Base-by-base conservation (phyloP, 495 filamentous ascomycete species). In the Xylaria curta region DNA sequence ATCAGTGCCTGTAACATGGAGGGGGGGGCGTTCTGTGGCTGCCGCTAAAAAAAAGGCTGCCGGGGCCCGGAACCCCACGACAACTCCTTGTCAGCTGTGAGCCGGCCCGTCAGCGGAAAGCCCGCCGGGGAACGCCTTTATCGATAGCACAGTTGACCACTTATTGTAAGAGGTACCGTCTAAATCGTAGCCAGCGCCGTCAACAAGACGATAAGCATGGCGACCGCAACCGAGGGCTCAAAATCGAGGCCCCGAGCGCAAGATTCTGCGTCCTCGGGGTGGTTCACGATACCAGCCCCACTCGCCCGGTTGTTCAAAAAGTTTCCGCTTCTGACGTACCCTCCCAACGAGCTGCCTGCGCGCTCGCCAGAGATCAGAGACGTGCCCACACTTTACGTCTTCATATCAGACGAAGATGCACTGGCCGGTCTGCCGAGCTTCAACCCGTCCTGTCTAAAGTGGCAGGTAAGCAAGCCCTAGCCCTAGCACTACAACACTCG, bases 401-500 rank as follows among this genome's bases (percentile, higher is more conserved):
- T 97, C 81, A 87, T 87, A 62, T 89, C 89, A 15, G 86, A 89
- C 1, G 81, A 85, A 33, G 92, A 90, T 71, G 94, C 91, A 26
- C 77, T 80, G 33, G 74, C 76, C 42, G 91, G 90, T 15, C 80
- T 84, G 31, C 93, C 94, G 26, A 95, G 92, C 62, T 97, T 93
- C 83, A 98, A 98, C 82, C 96, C 96, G 4, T 89, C 88, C 74
- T 99, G 96, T 85, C 85, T 99, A 73, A 97, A 95, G 82, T 98
- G 94, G 94, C 96, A 98, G 91, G 95, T 94, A 76, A 61, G 90
- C 85, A 6, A 47, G 44, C n/a, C n/a, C n/a, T n/a, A n/a, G n/a
- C n/a, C n/a, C n/a, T n/a, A n/a, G n/a, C n/a, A n/a, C n/a, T n/a
- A n/a, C 56, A 56, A 62, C 60, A 54, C 28, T 31, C 28, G 28